Base-by-base conservation (phyloP, 805 yeast species). In the Metschnikowia cerradonensis region DNA sequence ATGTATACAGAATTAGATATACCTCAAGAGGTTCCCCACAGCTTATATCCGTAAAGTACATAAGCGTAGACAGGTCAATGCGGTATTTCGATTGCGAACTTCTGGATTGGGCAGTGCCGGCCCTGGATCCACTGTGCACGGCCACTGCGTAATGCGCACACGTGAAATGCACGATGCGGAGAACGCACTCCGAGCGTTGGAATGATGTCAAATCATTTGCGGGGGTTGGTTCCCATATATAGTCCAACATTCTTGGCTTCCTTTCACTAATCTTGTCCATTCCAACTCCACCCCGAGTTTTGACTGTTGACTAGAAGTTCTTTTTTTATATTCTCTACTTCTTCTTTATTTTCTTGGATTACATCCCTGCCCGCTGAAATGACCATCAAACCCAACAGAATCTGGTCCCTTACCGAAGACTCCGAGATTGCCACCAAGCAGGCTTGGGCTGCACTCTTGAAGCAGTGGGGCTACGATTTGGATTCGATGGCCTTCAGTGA, bases 351-450 rank as follows among this genome's bases (percentile, higher is more conserved):
- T 26, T 26, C 11, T 5, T 26, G 30, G 30, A 8, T 8, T 31
- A 14, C 38, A 20, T 33, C 45, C 20, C n/a, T 15, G 23, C 36
- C 17, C 19, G 30, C 17, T 33, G 6, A 13, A 13, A 52, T 52
- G 55, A 26, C 52, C 30, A 38, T 49, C 33, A 56, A 51, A 31
- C 52, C 55, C 13, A 55, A 56, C 55, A 49, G 61, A 52, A 49
- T 56, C 41, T 56, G 60, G 61, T 52, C 59, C 31, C 52, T 40
- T 72, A 70, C 49, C 14, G 66, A 68, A 1, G 86, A 84, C 22
- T 83, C 86, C 64, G 91, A 86, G 60, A 60, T 76, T 46, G 74
- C 76, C 17, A 67, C 86, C 61, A 88, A 88, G 65, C 88, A 85
- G 60, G 75, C 79, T 4, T 88, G 91, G 90, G 82, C 85, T 45